Percentiles rank a stretch among this genome's conserved stretches.
Conservation (phyloP, 225 moss, liverwort and hornwort species). For the Physcomitrium patens region DNA sequence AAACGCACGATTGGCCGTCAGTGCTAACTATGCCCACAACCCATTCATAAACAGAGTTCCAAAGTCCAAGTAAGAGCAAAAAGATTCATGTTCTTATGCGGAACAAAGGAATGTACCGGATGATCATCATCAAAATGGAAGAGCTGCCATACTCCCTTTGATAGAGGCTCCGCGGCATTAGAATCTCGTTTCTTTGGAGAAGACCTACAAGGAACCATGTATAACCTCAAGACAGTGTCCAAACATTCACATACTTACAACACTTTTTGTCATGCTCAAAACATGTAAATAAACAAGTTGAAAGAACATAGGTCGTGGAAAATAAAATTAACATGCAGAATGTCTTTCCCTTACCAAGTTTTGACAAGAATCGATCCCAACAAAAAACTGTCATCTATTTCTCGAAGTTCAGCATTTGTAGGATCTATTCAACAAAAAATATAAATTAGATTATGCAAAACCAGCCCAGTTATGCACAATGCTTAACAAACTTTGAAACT, state of each 20-base stretch:
- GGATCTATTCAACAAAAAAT: constrained; percentile 56
- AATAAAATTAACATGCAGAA: too few relatives aligned
- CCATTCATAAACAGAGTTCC: background rate
- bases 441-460: background rate
- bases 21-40: background rate
- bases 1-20: background rate
- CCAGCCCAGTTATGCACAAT: background rate
- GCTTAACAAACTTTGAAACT: background rate
- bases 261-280: too few relatives aligned
- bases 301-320: too few relatives aligned
- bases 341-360: constrained; percentile 55
- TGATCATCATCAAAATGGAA: constrained; percentile 57
- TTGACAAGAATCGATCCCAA: constrained; percentile 82
- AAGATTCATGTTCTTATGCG: too few relatives aligned
- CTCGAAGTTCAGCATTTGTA: constrained; percentile 71
- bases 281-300: too few relatives aligned
- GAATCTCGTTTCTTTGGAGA: constrained; percentile 43
- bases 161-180: constrained; percentile 45
- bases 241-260: too few relatives aligned
- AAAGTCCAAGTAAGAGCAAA: background rate
- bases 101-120: constrained; percentile 42
- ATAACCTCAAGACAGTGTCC: background rate
- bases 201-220: constrained; percentile 45
- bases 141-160: constrained; percentile 79
- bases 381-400: constrained; percentile 79